A percentile compares a stretch with the other conserved stretches of the same genome.
These are phyloP conservation scores for Dipteronia sinensis DNA, from an alignment of 345 rosid species.

Conservation along the genomic window DNA sequence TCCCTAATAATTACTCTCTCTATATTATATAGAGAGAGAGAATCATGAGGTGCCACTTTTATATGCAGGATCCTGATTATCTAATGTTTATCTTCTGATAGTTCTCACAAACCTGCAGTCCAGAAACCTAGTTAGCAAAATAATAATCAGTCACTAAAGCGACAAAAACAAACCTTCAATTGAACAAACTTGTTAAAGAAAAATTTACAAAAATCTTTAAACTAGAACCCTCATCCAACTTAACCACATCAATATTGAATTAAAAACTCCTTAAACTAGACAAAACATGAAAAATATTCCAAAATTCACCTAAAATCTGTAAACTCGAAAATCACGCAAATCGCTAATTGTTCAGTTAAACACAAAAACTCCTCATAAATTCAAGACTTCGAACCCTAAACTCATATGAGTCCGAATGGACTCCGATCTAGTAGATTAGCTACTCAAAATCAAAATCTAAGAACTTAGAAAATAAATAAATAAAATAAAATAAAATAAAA, in stretches of 20 bases:
- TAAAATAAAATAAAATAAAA: not conserved
- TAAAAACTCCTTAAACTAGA: not conserved
- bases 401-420: not conserved
- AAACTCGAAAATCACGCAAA: not conserved
- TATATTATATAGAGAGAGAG: too few relatives aligned
- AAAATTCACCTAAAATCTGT: slow-evolving; percentile 2
- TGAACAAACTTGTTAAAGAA: not conserved
- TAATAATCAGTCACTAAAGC: not conserved
- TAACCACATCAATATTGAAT: not conserved
- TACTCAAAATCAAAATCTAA: slow-evolving; percentile 2
- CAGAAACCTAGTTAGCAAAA: not conserved
- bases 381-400: not conserved
- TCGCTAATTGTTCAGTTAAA: not conserved
- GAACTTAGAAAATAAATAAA: not conserved
- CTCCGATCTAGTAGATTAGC: slow-evolving; percentile 22
- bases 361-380: not conserved
- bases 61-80: too few relatives aligned
- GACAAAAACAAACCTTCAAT: not conserved
- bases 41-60: too few relatives aligned
- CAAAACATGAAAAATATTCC: not conserved
- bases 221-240: too few relatives aligned
- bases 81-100: too few relatives aligned
- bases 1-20: too few relatives aligned
- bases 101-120: not conserved
- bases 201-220: not conserved